Base-by-base conservation (phyloP, 495 filamentous ascomycete species). In the Trichocladium antarcticum region DNA sequence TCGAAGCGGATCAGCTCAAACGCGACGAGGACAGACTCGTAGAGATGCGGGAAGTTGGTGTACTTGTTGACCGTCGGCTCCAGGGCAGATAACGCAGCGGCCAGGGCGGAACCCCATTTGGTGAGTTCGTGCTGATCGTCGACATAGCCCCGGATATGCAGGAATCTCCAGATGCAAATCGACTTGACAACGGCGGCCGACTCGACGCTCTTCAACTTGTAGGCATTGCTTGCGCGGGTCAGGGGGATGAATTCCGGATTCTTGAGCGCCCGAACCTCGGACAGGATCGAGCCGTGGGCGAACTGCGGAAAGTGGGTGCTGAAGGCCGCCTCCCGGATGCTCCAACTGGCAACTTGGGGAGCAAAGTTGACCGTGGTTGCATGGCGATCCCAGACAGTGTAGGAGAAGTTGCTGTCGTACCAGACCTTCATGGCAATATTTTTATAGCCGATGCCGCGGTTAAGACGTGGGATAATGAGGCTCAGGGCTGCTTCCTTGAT, bases 141-240 rank as follows among this genome's bases (percentile, higher is more conserved):
- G 32, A 92, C 69, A 55, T 94, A 97, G 9, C 79, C 87, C 39
- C 89, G 82, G 35, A 97, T 71, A 62, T 96, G 87, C 24, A 97
- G 70, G 64, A 95, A 90, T 35, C 87, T 79, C 83, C 87, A 95
- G 41, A 87, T 66, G 3, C 83, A 77, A 59, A 95, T 86, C 16
- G 79, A 77, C 10, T 82, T 65, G 40, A 97, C 76, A 54, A 94
- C 77, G n/a, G 83, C 74, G 49, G 77, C 73, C n/a, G 76, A 74
- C 34, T 71, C 71, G 10, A 85, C 58, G 17, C 70, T 65, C 60
- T 68, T 54, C 19, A 55, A 10, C 31, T 57, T 60, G 17, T 60
- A 57, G 51, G 71, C 73, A 9, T 66, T 62, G 49, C 70, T 73
- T 21, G 59, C 37, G 20, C 84, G 74, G 1, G 89, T 87, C 51